A percentile compares a stretch with the other conserved stretches of the same genome.
Conservation (phyloP, 495 filamentous ascomycete species). For the Penicillium canariense region DNA sequence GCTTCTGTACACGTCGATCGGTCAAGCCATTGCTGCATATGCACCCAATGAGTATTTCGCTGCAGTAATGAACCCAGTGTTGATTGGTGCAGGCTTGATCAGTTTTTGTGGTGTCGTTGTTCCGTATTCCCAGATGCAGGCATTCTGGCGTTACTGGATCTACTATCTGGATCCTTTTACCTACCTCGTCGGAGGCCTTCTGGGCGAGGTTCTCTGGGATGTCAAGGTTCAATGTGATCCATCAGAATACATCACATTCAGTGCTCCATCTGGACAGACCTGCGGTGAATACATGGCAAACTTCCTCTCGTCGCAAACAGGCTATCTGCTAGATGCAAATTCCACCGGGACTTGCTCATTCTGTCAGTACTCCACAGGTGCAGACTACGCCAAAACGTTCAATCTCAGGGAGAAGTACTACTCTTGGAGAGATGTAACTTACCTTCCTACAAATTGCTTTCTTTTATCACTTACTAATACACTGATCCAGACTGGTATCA, state of each 20-base stretch:
- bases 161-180: slow-evolving; percentile 58
- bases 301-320: slow-evolving; percentile 51
- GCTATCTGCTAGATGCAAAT: slow-evolving; percentile 56
- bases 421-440: slow-evolving; percentile 44
- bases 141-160: slow-evolving; percentile 61
- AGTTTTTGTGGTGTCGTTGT: slow-evolving; percentile 57
- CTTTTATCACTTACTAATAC: slow-evolving; percentile 9
- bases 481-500: slow-evolving; percentile 35
- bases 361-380: slow-evolving; percentile 51
- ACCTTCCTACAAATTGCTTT: background rate
- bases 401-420: slow-evolving; percentile 41
- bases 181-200: slow-evolving; percentile 50
- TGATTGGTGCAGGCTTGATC: slow-evolving; percentile 51
- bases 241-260: slow-evolving; percentile 60
- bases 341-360: slow-evolving; percentile 57
- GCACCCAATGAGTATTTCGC: slow-evolving; percentile 55
- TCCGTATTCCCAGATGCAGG: slow-evolving; percentile 48
- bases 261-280: slow-evolving; percentile 55
- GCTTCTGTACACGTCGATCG: slow-evolving; percentile 44
- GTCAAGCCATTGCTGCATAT: slow-evolving; percentile 51
- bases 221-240: slow-evolving; percentile 54
- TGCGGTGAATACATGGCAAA: slow-evolving; percentile 65
- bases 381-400: slow-evolving; percentile 42
- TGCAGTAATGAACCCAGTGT: slow-evolving; percentile 50
- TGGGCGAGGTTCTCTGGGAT: slow-evolving; percentile 43